Conservation (phyloP, 257 asterid genomes). For the Solanum etuberosum region DNA sequence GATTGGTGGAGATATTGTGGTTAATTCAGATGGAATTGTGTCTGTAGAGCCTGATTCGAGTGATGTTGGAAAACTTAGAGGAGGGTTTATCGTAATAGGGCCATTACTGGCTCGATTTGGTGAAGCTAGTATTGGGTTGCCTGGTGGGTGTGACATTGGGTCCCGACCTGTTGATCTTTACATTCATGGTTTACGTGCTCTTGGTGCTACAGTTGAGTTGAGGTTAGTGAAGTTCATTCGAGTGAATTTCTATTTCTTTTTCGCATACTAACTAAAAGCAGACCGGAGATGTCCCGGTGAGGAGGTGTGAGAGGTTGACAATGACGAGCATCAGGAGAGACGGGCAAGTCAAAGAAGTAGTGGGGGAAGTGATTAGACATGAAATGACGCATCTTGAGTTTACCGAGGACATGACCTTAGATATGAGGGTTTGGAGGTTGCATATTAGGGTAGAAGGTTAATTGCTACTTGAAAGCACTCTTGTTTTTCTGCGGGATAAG, state of each 20-base stretch:
- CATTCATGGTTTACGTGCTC: slow-evolving; percentile 24
- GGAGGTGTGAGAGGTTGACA: not conserved
- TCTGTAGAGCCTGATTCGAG: slow-evolving; percentile 22
- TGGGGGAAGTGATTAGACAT: not conserved
- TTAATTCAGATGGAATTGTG: slow-evolving; percentile 2
- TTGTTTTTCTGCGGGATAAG: not conserved
- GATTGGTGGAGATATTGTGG: slow-evolving; percentile 1
- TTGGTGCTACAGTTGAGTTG: slow-evolving; percentile 30
- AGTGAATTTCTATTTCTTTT: not conserved
- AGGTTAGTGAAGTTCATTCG: slow-evolving; percentile 11
- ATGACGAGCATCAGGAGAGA: not conserved
- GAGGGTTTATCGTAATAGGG: slow-evolving; percentile 32
- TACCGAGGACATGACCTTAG: not conserved
- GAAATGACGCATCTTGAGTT: not conserved
- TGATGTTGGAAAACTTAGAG: slow-evolving; percentile 11
- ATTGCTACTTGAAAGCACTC: not conserved
- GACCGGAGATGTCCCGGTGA: not conserved
- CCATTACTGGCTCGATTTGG: slow-evolving; percentile 33
- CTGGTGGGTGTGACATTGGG: slow-evolving; percentile 39
- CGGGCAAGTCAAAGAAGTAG: not conserved
- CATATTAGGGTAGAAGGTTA: not conserved
- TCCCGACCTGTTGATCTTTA: slow-evolving; percentile 29
- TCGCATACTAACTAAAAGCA: not conserved
- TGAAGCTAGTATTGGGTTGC: slow-evolving; percentile 21
- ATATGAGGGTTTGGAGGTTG: not conserved